These are phyloP conservation scores for Graphiopsis chlorocephala DNA, from an alignment of 2,329 filamentous ascomycete genomes.

Conservation along the genomic window DNA sequence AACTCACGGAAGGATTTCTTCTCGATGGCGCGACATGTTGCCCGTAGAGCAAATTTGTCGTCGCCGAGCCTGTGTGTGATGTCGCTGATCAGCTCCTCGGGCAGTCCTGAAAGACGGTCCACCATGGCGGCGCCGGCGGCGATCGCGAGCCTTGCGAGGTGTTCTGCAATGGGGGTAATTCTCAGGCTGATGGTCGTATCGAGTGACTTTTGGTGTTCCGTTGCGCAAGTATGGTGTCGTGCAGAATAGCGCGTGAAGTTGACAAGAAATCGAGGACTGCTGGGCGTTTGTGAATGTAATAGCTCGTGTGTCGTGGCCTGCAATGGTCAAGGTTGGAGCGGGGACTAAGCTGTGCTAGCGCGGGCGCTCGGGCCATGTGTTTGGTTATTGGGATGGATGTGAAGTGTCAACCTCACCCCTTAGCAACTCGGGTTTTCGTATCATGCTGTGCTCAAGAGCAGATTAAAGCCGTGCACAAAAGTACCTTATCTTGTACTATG, in stretches of 20 bases:
- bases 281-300: not conserved
- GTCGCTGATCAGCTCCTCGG: slow-evolving; percentile 31
- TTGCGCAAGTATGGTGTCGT: not conserved
- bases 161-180: not conserved
- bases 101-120: slow-evolving; percentile 19
- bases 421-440: not conserved
- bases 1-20: slow-evolving; percentile 28
- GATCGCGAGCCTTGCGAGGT: not conserved
- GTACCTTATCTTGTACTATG: not conserved
- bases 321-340: not conserved
- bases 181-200: not conserved
- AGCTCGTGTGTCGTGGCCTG: not conserved
- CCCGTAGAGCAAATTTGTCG: slow-evolving; percentile 27
- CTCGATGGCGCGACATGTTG: slow-evolving; percentile 28
- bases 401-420: not conserved
- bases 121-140: not conserved
- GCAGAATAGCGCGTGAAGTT: not conserved
- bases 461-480: not conserved
- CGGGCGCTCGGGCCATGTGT: not conserved
- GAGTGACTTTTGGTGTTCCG: not conserved
- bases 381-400: not conserved
- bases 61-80: slow-evolving; percentile 28
- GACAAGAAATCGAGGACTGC: not conserved
- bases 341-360: slow-evolving; percentile 2
- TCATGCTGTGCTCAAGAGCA: not conserved